Conservation (phyloP, 306 rosid genomes). For the Acacia crassicarpa region DNA sequence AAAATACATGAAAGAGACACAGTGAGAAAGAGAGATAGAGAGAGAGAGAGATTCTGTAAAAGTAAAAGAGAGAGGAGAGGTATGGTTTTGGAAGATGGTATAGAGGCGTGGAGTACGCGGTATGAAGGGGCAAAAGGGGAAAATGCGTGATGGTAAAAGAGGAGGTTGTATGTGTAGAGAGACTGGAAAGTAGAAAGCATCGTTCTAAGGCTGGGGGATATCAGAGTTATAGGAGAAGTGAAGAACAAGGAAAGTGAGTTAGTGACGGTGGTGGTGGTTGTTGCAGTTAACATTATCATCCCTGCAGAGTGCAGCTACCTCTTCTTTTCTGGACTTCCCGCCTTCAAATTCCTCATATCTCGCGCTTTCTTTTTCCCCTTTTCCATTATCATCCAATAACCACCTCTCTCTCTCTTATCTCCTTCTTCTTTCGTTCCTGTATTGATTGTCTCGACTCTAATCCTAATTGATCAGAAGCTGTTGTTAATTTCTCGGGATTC, state of each 20-base stretch:
- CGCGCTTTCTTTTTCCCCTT: slow-evolving; percentile 30
- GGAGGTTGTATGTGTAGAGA: neutral
- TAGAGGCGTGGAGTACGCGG: neutral
- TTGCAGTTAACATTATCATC: slow-evolving; percentile 21
- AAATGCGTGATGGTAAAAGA: neutral
- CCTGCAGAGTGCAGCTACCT: slow-evolving; percentile 15
- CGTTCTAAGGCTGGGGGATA: slow-evolving; percentile 7
- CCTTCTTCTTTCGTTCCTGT: slow-evolving; percentile 33
- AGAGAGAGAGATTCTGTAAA: neutral
- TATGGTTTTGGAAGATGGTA: neutral
- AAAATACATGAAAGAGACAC: too few relatives aligned
- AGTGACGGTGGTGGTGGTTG: slow-evolving; percentile 19
- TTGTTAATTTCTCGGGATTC: slow-evolving; percentile 1
- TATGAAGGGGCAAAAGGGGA: neutral
- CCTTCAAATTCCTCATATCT: slow-evolving; percentile 24
- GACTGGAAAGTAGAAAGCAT: neutral
- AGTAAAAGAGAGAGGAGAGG: neutral
- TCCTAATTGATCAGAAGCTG: slow-evolving; percentile 32
- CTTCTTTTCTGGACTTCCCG: slow-evolving; percentile 25
- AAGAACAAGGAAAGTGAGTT: slow-evolving; percentile 47
- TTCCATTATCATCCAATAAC: slow-evolving; percentile 43
- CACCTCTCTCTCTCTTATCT: slow-evolving; percentile 10
- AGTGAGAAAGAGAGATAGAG: neutral
- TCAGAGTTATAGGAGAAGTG: slow-evolving; percentile 29
- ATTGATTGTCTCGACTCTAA: slow-evolving; percentile 47